Evolutionary conservation across 257 asterid genomes (phyloP).

Genomic region (Solanum piurae): DNA sequence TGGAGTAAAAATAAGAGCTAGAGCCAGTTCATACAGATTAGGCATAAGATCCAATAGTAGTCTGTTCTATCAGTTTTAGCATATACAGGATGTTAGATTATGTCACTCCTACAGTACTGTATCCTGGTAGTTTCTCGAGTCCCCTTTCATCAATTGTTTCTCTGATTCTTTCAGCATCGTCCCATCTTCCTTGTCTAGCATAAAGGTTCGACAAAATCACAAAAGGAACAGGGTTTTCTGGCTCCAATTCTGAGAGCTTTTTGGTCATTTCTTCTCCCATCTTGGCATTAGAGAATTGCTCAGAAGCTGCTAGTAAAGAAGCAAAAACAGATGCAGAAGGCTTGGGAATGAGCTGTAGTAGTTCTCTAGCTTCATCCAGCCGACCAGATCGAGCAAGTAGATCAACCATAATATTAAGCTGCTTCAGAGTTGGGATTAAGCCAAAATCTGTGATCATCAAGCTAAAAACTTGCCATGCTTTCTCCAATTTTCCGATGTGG

Average conservation of each 20-base stretch:
- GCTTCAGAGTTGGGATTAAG: slow-evolving; percentile 54
- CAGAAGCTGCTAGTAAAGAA: slow-evolving; percentile 63
- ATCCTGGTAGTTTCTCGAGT: slow-evolving; percentile 46
- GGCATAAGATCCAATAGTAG: neutral
- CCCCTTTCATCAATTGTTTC: slow-evolving; percentile 38
- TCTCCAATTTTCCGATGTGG: slow-evolving; percentile 48
- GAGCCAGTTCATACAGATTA: neutral
- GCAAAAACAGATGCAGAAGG: slow-evolving; percentile 40
- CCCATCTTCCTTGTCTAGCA: slow-evolving; percentile 74
- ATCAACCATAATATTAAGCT: slow-evolving; percentile 47
- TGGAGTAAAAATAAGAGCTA: neutral
- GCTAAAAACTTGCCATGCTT: slow-evolving; percentile 51
- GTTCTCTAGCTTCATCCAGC: slow-evolving; percentile 58
- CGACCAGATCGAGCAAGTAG: slow-evolving; percentile 72
- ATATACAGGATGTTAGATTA: slow-evolving; percentile 5
- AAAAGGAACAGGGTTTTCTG: slow-evolving; percentile 60
- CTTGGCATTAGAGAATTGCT: slow-evolving; percentile 38
- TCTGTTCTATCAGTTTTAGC: neutral
- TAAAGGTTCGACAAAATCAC: slow-evolving; percentile 76
- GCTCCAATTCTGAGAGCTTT: slow-evolving; percentile 53
- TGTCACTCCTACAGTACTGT: slow-evolving; percentile 37
- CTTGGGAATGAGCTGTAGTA: slow-evolving; percentile 39
- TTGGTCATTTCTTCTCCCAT: slow-evolving; percentile 54
- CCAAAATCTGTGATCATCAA: slow-evolving; percentile 39
- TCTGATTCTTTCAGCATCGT: slow-evolving; percentile 56